phyloP scores from a whole-genome alignment of 768 basidiomycete species.

The Naganishia friedmannii region DNA sequence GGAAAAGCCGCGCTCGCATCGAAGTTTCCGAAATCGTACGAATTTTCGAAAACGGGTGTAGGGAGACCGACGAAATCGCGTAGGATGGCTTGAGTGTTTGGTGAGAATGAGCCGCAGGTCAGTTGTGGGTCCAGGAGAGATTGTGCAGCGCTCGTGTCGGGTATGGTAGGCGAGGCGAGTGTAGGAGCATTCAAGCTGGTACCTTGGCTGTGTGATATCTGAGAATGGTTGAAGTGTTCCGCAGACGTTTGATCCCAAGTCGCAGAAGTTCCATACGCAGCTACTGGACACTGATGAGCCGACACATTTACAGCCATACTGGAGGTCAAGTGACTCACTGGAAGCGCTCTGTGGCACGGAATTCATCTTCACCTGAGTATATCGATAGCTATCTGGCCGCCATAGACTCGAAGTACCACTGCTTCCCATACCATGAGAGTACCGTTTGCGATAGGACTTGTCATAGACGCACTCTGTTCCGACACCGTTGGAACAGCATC shows the following conservation, averaged over 20 bases:
- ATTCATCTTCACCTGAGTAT: neutral
- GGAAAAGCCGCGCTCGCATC: neutral
- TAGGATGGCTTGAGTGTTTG: slow-evolving; percentile 9
- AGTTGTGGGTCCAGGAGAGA: neutral
- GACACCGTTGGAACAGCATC: neutral
- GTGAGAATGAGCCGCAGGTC: neutral
- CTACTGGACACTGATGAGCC: too few relatives aligned
- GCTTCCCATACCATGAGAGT: neutral
- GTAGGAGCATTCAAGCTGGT: neutral
- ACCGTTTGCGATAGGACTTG: neutral
- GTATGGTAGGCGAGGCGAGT: neutral
- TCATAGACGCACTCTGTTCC: slow-evolving; percentile 9
- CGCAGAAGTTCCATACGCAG: too few relatives aligned
- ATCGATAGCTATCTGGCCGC: neutral
- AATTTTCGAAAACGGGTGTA: slow-evolving; percentile 9
- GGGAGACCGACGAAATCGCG: slow-evolving; percentile 17
- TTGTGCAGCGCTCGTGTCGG: neutral
- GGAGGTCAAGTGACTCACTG: neutral
- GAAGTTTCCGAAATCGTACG: neutral
- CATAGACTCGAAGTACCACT: neutral
- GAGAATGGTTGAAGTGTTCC: too few relatives aligned
- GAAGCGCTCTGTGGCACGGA: neutral
- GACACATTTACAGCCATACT: too few relatives aligned
- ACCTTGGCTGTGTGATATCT: too few relatives aligned
- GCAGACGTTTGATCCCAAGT: too few relatives aligned